Percentiles rank a stretch among this genome's conserved stretches.
Evolutionary conservation across 495 filamentous ascomycete genomes (phyloP).

Genomic region (Cercophora samala): DNA sequence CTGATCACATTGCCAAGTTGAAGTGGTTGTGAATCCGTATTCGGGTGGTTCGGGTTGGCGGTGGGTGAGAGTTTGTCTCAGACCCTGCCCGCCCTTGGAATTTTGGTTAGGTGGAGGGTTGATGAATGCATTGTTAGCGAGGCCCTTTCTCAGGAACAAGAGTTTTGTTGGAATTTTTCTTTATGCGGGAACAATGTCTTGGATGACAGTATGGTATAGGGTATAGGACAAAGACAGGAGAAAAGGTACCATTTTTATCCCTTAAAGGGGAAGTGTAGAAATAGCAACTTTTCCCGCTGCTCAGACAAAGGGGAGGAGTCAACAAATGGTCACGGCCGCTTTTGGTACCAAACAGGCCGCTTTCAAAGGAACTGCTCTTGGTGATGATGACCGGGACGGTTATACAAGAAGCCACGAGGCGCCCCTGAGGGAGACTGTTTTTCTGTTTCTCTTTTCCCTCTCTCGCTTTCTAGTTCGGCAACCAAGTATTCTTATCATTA

Average conservation of each 20-base stretch:
- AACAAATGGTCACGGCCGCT: not conserved
- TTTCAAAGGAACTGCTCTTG: constrained; percentile 2
- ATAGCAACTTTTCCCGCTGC: not conserved
- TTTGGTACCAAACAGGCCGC: not conserved
- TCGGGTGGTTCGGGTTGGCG: constrained; percentile 3
- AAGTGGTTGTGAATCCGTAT: constrained; percentile 39
- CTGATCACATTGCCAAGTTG: constrained; percentile 83
- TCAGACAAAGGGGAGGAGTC: not conserved
- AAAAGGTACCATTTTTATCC: constrained; percentile 6
- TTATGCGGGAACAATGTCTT: constrained; percentile 13
- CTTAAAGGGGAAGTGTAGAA: not conserved
- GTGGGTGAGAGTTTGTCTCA: not conserved
- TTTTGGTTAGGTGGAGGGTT: constrained; percentile 1
- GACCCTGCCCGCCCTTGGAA: constrained; percentile 1
- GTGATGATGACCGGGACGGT: not conserved
- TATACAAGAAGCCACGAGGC: not conserved
- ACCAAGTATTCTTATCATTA: not conserved
- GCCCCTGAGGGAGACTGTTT: not conserved
- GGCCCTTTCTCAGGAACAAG: not conserved
- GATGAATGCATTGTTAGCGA: constrained; percentile 16
- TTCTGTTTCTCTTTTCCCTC: not conserved
- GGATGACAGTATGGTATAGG: constrained; percentile 7
- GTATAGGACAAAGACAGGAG: constrained; percentile 3
- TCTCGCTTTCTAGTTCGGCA: not conserved
- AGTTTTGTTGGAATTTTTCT: not conserved